These are phyloP conservation scores for Boletellus emodensis DNA, from an alignment of 768 basidiomycete species.

Conservation along the genomic window DNA sequence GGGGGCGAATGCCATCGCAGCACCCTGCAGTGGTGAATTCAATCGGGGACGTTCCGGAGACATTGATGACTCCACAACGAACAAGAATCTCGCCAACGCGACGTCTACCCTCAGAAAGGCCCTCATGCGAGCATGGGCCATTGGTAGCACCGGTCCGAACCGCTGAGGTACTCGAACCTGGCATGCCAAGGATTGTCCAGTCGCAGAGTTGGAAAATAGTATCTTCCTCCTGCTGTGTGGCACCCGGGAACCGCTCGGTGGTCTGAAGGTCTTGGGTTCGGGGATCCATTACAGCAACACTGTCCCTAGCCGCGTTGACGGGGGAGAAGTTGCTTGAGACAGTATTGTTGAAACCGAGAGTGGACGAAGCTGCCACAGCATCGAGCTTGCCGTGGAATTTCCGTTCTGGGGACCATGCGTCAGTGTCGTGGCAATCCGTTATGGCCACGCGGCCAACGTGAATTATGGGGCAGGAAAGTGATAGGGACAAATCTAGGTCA, in stretches of 20 bases:
- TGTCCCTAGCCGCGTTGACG: neutral
- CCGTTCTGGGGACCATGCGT: constrained; percentile 18
- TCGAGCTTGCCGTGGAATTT: constrained; percentile 7
- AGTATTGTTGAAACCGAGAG: constrained; percentile 8
- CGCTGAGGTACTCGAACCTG: neutral
- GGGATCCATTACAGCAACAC: constrained; percentile 4
- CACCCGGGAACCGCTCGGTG: neutral
- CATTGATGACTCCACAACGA: constrained; percentile 17
- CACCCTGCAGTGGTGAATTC: neutral
- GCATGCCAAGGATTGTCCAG: constrained; percentile 4
- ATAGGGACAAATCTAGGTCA: constrained; percentile 3
- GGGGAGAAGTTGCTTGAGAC: neutral
- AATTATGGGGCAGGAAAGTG: constrained; percentile 7
- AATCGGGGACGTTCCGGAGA: neutral
- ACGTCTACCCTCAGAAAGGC: constrained; percentile 16
- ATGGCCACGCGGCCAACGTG: constrained; percentile 19
- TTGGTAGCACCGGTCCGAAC: neutral
- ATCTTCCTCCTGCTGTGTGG: neutral
- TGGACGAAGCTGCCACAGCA: constrained; percentile 8
- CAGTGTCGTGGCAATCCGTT: constrained; percentile 24
- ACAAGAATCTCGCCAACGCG: constrained; percentile 18
- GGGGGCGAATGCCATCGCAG: neutral
- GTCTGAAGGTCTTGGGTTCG: neutral
- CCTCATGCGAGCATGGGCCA: neutral
- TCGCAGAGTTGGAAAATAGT: neutral